phyloP scores from a whole-genome alignment of 768 basidiomycete genomes.

The Calocybe indica region DNA sequence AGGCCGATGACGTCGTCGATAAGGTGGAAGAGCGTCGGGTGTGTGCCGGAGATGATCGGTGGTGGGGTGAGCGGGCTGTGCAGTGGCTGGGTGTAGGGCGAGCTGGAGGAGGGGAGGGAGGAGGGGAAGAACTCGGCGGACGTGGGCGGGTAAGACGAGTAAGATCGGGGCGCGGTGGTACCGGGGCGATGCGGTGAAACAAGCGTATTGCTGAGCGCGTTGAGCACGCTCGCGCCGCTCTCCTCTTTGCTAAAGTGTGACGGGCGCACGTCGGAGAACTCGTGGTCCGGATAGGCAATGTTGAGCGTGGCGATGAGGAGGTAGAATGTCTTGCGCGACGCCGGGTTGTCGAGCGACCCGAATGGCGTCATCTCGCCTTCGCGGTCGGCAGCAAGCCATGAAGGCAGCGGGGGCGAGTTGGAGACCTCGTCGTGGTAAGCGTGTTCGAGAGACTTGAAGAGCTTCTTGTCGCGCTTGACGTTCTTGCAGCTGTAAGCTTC shows the following conservation, averaged over 20 bases:
- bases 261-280: constrained; percentile 89
- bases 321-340: constrained; percentile 88
- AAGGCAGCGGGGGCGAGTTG: constrained; percentile 79
- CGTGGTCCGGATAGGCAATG: constrained; percentile 95
- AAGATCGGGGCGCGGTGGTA: constrained; percentile 67
- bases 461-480: constrained; percentile 93
- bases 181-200: constrained; percentile 66
- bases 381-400: constrained; percentile 65
- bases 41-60: constrained; percentile 73
- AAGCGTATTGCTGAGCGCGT: constrained; percentile 79
- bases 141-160: constrained; percentile 81
- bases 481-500: constrained; percentile 99
- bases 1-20: constrained; percentile 89
- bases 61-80: constrained; percentile 67
- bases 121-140: constrained; percentile 70
- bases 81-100: constrained; percentile 53
- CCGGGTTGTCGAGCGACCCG: constrained; percentile 82
- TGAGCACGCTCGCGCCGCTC: constrained; percentile 72
- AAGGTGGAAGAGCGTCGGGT: constrained; percentile 82
- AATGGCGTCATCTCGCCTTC: constrained; percentile 83
- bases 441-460: constrained; percentile 88
- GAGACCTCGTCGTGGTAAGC: constrained; percentile 79
- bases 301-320: constrained; percentile 96
- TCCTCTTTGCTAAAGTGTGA: constrained; percentile 87
- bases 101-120: constrained; percentile 66